phyloP scores from a whole-genome alignment of 2,329 filamentous ascomycete species.

The Thelonectria discophora region DNA sequence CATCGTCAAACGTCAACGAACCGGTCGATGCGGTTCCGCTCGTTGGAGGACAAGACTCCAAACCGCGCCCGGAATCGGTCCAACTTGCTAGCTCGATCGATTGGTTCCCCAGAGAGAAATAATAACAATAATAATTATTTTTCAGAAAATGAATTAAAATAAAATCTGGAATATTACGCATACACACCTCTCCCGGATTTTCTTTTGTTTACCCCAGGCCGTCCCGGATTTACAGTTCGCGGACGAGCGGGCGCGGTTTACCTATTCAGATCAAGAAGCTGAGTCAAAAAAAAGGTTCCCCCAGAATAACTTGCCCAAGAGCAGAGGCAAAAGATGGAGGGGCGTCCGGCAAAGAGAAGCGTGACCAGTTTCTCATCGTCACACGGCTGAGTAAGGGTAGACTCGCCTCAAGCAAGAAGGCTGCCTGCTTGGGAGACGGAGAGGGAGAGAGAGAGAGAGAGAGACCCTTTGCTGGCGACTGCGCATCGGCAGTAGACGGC shows the following conservation, averaged over 20 bases:
- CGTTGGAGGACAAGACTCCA: neutral
- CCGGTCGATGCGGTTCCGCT: slow-evolving; percentile 22
- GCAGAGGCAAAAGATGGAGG: neutral
- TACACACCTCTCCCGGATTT: neutral
- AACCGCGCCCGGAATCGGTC: neutral
- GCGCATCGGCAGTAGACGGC: neutral
- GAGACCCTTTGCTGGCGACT: too few species aligned
- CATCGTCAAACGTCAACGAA: slow-evolving; percentile 5
- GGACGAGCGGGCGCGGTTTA: slow-evolving; percentile 19
- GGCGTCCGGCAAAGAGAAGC: neutral
- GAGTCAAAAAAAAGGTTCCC: slow-evolving; percentile 26
- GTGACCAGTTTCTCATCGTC: slow-evolving; percentile 13
- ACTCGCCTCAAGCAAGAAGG: neutral
- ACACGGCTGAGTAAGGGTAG: slow-evolving; percentile 6
- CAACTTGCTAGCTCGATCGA: too few species aligned
- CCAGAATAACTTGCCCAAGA: slow-evolving; percentile 6
- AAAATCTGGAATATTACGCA: neutral
- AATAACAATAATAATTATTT: neutral
- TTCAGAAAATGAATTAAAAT: neutral
- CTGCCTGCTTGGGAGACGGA: neutral
- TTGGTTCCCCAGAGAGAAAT: neutral
- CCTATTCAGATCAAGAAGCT: slow-evolving; percentile 15
- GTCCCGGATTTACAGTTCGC: slow-evolving; percentile 15
- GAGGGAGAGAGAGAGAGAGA: too few species aligned
- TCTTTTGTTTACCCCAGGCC: slow-evolving; percentile 15